These are phyloP conservation scores for Sonneratia caseolaris DNA, from an alignment of 345 rosid species.

Conservation along the genomic window DNA sequence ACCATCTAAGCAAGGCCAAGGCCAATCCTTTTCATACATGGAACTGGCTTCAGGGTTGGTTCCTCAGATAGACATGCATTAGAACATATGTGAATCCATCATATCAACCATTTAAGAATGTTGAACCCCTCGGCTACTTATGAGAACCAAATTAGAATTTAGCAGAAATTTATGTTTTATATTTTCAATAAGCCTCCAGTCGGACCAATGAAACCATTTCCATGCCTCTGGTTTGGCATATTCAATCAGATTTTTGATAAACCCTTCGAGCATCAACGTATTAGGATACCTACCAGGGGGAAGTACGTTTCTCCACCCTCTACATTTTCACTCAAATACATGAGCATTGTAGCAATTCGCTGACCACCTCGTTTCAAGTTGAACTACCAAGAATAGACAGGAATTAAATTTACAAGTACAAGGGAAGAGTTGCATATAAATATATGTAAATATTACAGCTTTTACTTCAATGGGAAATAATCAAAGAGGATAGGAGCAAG, in stretches of 20 bases:
- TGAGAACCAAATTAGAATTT: not conserved
- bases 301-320: slow-evolving; percentile 98
- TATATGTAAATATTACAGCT: not conserved
- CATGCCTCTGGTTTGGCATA: not conserved
- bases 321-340: slow-evolving; percentile 78
- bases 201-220: not conserved
- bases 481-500: not conserved
- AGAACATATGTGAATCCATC: not conserved
- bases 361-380: slow-evolving; percentile 92
- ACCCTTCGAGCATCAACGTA: not conserved
- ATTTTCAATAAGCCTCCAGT: not conserved
- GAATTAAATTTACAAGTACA: not conserved
- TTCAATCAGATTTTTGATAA: not conserved
- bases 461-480: not conserved
- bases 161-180: not conserved
- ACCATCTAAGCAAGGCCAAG: not conserved
- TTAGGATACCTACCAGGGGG: slow-evolving; percentile 54
- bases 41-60: not conserved
- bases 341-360: slow-evolving; percentile 82
- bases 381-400: slow-evolving; percentile 33
- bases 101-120: not conserved
- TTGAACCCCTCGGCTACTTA: not conserved
- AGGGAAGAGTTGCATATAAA: not conserved
- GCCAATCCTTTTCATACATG: not conserved
- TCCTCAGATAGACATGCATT: not conserved